These are phyloP conservation scores for Ceratobasidium sp. DNA, from an alignment of 1,284 basidiomycete genomes.

Conservation along the genomic window DNA sequence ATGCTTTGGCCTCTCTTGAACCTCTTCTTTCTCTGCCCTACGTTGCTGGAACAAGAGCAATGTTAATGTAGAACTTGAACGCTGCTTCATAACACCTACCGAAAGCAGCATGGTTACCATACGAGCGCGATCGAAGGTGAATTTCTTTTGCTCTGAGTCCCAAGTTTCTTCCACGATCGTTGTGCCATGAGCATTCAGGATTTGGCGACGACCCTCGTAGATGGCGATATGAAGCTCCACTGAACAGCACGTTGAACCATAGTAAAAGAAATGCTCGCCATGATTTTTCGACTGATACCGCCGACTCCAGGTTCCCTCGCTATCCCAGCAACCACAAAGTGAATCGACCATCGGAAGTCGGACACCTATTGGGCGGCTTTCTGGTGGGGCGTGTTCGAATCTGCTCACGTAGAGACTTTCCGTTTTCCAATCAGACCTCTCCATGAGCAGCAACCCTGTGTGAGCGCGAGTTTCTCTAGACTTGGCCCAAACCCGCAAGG, in stretches of 20 bases:
- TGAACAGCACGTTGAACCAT: background rate
- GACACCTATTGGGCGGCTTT: background rate
- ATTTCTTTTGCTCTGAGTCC: background rate
- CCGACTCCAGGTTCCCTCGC: background rate
- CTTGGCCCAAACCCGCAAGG: background rate
- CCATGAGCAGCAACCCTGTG: constrained; percentile 2
- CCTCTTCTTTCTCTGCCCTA: too few species aligned
- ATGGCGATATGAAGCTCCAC: constrained; percentile 8
- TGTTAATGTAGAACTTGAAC: too few species aligned
- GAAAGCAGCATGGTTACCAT: constrained; percentile 10
- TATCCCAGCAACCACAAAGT: background rate
- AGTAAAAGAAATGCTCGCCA: background rate
- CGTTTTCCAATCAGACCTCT: background rate
- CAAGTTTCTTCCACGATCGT: background rate
- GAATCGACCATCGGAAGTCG: background rate
- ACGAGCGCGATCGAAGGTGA: background rate
- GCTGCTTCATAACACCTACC: constrained; percentile 2
- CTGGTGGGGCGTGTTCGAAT: constrained; percentile 20
- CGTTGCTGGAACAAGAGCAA: too few species aligned
- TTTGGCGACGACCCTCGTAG: background rate
- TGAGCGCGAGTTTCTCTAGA: background rate
- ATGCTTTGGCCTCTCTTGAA: background rate
- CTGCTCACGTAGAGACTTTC: background rate
- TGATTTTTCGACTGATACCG: background rate
- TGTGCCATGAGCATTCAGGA: background rate